Percentiles rank a stretch among this genome's conserved stretches.
Evolutionary conservation across 495 filamentous ascomycete genomes (phyloP).

Genomic region (Podospora appendiculata): DNA sequence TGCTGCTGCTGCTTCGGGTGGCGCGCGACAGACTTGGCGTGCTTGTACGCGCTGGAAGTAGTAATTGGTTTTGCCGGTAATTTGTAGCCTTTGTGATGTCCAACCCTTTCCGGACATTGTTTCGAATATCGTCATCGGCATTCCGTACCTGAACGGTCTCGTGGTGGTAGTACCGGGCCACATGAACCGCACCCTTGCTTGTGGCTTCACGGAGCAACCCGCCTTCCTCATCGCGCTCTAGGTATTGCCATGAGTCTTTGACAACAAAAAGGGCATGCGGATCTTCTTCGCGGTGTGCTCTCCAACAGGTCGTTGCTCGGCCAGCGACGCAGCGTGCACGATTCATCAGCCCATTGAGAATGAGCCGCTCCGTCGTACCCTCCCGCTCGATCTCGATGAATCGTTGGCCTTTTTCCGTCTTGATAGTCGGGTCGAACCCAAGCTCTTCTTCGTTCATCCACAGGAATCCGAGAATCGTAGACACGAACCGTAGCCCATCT

Average conservation of each 20-base stretch:
- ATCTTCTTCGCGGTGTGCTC: conserved; percentile 28
- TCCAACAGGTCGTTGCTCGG: conserved; percentile 40
- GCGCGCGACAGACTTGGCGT: conserved; percentile 3
- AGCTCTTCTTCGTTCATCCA: no score
- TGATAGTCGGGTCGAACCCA: no score
- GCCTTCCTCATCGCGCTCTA: not conserved
- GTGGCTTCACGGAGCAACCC: conserved; percentile 23
- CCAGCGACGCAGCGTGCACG: no score
- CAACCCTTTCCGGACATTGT: conserved; percentile 23
- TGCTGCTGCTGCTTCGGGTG: conserved; percentile 16
- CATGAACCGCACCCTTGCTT: conserved; percentile 25
- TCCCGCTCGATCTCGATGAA: no score
- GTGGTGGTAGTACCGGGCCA: conserved; percentile 36
- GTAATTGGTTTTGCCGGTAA: conserved; percentile 16
- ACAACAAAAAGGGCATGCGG: not conserved
- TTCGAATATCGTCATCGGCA: conserved; percentile 25
- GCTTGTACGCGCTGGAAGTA: conserved; percentile 3
- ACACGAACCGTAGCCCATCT: no score
- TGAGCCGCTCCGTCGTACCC: no score
- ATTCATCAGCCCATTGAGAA: no score
- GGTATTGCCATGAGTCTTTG: not conserved
- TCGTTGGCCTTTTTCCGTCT: no score
- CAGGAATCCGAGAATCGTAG: no score
- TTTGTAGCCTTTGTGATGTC: conserved; percentile 27
- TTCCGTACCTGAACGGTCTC: conserved; percentile 29